A percentile compares a stretch with the other conserved stretches of the same genome.
phyloP scores from a whole-genome alignment of 225 moss, liverwort and hornwort genomes.

The Bryoerythrophyllum caledonicum region DNA sequence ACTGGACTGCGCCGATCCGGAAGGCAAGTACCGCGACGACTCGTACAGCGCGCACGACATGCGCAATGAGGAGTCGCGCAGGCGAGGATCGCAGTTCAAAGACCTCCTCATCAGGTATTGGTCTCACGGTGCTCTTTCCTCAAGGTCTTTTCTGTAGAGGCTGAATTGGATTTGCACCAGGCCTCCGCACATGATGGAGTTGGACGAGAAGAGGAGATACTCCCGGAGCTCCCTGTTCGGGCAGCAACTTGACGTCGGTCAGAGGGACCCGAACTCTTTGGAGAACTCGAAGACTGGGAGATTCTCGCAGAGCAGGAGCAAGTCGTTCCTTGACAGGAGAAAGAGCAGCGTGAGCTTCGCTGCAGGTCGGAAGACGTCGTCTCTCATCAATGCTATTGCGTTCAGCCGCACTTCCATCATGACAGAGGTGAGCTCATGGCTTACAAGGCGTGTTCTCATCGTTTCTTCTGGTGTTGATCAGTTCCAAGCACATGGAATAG shows the following conservation, averaged over 20 bases:
- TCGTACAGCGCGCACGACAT: slow-evolving; percentile 42
- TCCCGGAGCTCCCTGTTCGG: slow-evolving; percentile 49
- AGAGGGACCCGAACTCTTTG: slow-evolving; percentile 10
- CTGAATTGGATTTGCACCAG: slow-evolving; percentile 6
- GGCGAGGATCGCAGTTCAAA: slow-evolving; percentile 36
- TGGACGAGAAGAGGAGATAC: slow-evolving; percentile 46
- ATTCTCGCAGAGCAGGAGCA: slow-evolving; percentile 32
- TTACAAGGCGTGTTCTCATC: background rate
- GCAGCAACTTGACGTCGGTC: slow-evolving; percentile 30
- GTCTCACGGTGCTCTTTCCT: background rate
- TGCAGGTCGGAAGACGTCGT: slow-evolving; percentile 35
- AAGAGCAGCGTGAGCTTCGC: slow-evolving; percentile 47
- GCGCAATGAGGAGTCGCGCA: slow-evolving; percentile 35
- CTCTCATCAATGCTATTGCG: slow-evolving; percentile 33
- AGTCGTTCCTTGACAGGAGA: slow-evolving; percentile 49
- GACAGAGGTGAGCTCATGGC: slow-evolving; percentile 28
- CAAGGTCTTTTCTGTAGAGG: too few species aligned
- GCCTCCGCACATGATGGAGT: slow-evolving; percentile 45
- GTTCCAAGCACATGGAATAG: too few species aligned
- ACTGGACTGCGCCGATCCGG: slow-evolving; percentile 23
- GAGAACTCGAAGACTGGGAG: slow-evolving; percentile 45
- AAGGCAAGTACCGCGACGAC: slow-evolving; percentile 26
- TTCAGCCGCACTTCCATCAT: slow-evolving; percentile 49
- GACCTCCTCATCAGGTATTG: slow-evolving; percentile 45
- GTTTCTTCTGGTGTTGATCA: background rate